Conservation (phyloP, 1,284 basidiomycete species). For the Leccinum pachyderme region DNA sequence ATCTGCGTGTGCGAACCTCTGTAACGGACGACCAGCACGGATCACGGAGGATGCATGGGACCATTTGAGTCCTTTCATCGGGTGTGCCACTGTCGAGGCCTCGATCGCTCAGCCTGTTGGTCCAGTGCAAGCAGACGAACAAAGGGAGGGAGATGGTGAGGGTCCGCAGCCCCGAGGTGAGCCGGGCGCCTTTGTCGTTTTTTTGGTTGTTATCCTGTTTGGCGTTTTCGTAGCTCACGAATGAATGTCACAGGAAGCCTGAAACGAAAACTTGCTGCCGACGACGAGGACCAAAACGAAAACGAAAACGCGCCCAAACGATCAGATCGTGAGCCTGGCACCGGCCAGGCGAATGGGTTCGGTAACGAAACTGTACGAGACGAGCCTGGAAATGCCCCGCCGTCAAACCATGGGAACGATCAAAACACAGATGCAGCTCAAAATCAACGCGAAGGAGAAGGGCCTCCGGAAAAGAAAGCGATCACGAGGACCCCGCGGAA, state of each 20-base stretch:
- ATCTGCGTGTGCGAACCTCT: conserved; percentile 25
- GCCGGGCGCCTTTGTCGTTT: background rate
- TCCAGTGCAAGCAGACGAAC: background rate
- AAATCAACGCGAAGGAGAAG: background rate
- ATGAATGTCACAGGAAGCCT: background rate
- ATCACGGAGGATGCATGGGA: conserved; percentile 24
- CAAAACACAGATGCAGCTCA: background rate
- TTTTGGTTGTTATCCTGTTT: no score
- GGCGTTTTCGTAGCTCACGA: background rate
- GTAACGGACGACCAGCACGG: conserved; percentile 16
- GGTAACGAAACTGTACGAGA: background rate
- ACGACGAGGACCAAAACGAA: background rate
- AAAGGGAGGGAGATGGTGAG: background rate
- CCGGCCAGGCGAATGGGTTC: background rate
- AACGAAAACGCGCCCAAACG: background rate
- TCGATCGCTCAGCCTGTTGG: background rate
- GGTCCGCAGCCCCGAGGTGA: conserved; percentile 3
- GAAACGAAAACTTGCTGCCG: background rate
- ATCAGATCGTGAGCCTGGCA: background rate
- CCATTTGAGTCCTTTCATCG: conserved; percentile 20
- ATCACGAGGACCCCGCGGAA: background rate
- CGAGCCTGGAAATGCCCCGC: background rate
- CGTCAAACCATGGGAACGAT: conserved; percentile 7
- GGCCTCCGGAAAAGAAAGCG: conserved; percentile 5
- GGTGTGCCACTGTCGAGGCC: conserved; percentile 22